These are phyloP conservation scores for Thymus mandschuricus DNA, from an alignment of 257 asterid species.

Conservation along the genomic window DNA sequence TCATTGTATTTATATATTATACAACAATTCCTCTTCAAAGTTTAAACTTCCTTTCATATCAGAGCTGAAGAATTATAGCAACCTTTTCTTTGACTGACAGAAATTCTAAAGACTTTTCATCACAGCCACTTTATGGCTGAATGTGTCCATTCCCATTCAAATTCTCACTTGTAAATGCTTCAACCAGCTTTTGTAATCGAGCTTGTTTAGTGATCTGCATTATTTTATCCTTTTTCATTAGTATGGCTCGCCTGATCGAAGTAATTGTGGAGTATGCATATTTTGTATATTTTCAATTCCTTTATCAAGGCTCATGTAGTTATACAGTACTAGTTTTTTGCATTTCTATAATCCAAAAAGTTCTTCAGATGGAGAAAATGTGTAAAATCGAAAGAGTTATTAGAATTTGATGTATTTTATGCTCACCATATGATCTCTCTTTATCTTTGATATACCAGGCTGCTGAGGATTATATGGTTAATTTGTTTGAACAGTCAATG, in stretches of 20 bases:
- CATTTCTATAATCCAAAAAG: background rate
- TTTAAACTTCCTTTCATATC: constrained; percentile 1
- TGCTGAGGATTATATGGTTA: constrained; percentile 73
- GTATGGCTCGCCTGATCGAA: background rate
- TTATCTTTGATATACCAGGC: constrained; percentile 54
- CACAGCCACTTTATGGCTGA: constrained; percentile 19
- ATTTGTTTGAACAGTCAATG: constrained; percentile 81
- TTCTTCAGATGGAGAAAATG: background rate
- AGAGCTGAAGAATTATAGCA: background rate
- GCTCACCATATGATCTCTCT: constrained; percentile 20
- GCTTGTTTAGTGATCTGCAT: background rate
- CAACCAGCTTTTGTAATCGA: constrained; percentile 1
- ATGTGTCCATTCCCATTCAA: background rate
- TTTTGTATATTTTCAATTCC: background rate
- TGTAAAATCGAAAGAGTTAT: constrained; percentile 2
- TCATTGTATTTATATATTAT: constrained; percentile 1
- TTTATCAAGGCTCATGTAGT: background rate
- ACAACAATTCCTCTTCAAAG: background rate
- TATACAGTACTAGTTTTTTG: background rate
- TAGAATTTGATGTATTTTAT: constrained; percentile 4
- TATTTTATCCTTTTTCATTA: background rate
- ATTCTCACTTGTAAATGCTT: background rate
- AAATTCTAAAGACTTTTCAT: background rate
- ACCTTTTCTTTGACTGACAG: background rate
- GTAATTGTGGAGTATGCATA: background rate